Base-by-base conservation (phyloP, 2,329 filamentous ascomycete species). In the Pseudopithomyces maydicus region DNA sequence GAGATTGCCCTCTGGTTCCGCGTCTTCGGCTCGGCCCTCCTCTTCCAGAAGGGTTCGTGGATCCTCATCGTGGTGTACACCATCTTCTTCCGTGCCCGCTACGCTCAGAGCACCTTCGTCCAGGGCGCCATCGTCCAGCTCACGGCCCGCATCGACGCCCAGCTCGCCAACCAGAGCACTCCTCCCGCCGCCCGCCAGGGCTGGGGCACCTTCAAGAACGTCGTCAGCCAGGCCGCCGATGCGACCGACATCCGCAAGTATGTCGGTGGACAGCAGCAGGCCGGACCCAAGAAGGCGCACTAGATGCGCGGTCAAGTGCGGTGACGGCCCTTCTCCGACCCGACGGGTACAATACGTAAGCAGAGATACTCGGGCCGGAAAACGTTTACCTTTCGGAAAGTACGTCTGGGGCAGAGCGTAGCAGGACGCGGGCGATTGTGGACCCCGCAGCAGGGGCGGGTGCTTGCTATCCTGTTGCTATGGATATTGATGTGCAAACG, bases 21-120 rank as follows among this genome's bases (percentile, higher is more conserved):
- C 71, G 81, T 99, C 54, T 73, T 96, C 47, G 79, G 92, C 53
- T 89, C 91, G 32, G 91, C 92, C 60, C 79, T 98, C 62, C 82
- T 96, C 67, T 98, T 98, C 86, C 88, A 89, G 80, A 91, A 89
- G 77, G 89, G 92, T 66, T 95, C 91, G 62, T 97, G 94, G 92
- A 88, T 97, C 72, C 83, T 98, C 51, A 80, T 99, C 59, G 80
- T 80, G 59, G 77, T 96, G 76, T 99, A 98, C 85, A 92, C 92
- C 64, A 85, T 88, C 68, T 99, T 99, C 85, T 87, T 98, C 75
- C 91, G 95, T 67, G 90, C 93, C 41, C 89, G 95, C 71, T 94
- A 89, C 80, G 83, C 88, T 56, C 94, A 98, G 84, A 97, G 92
- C 85, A 86, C 82, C 63, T 97, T 98, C 73, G 91, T 98, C n/a